Base-by-base conservation (phyloP, 345 rosid genomes). In the Brassica carinata region DNA sequence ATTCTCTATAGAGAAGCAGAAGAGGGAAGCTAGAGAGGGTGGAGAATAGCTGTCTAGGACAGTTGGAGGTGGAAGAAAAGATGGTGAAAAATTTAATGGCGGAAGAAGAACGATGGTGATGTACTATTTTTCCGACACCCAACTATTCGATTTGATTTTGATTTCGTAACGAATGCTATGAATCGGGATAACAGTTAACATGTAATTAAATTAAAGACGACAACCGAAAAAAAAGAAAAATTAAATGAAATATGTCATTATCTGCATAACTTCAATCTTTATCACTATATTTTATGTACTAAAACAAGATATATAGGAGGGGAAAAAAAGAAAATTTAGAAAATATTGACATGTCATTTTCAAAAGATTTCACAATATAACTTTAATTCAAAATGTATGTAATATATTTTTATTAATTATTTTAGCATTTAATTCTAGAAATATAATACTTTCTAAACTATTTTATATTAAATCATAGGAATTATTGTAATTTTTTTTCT, bases 21-120 rank as follows among this genome's bases (percentile, higher is more conserved):
- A 19, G 29, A 38, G 64, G 82, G 48, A 29, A 70, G 33, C 19
- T 33, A 78, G 70, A 71, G 71, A 73, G 82, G 90, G 88, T 88
- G 83, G 71, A 74, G 71, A 43, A 68, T 85, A 87, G 92, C 94
- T 91, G 85, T 87, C 91, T 75, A 74, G 14, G 67, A 64, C 81
- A 80, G 90, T 75, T 86, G 83, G 75, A 81, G 69, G 5, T 11
- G 53, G 53, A 45, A 45, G 40, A 34, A n/a, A 75, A 79, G 83
- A 70, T 73, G 80, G 74, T 73, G 76, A 27, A 74, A 27, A 57
- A 81, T 81, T 74, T 69, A 82, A 82, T 82, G 75, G 82, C 13
- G 11, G 67, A 64, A 77, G 63, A n/a, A n/a, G 27, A 64, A 71
- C 63, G 77, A 77, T 64, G 73, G 33, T 68, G 84, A 82, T 72